phyloP scores from a whole-genome alignment of 768 basidiomycete genomes.

The Tremella yokohamensis region DNA sequence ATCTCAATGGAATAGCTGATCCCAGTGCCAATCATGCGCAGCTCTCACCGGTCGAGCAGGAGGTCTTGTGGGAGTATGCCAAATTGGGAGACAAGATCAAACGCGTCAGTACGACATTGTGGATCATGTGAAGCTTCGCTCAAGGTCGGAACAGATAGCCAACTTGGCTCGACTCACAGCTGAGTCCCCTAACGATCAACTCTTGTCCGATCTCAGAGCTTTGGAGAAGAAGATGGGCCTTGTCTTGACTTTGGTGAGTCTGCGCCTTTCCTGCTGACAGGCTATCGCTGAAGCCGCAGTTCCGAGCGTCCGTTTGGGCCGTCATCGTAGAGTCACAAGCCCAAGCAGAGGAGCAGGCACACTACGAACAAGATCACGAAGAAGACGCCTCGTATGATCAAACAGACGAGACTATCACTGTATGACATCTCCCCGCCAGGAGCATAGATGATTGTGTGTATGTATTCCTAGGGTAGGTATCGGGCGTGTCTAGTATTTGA shows the following conservation, averaged over 20 bases:
- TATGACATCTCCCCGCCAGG: no score
- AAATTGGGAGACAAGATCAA: constrained; percentile 78
- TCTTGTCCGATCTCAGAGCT: constrained; percentile 70
- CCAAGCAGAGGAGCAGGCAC: constrained; percentile 29
- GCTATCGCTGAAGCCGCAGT: constrained; percentile 55
- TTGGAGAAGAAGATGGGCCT: constrained; percentile 94
- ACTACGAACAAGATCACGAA: not conserved
- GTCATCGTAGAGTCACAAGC: constrained; percentile 60
- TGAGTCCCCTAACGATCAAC: constrained; percentile 70
- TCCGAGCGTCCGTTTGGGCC: constrained; percentile 94
- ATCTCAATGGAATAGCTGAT: not conserved
- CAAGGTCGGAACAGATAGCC: constrained; percentile 33
- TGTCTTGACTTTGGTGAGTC: constrained; percentile 78
- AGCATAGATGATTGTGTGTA: no score
- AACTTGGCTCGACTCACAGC: constrained; percentile 62
- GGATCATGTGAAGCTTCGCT: constrained; percentile 47
- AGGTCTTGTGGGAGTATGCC: constrained; percentile 89
- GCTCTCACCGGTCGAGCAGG: constrained; percentile 66
- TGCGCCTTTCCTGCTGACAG: not conserved
- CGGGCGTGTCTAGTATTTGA: constrained; percentile 50
- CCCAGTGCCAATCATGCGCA: constrained; percentile 61
- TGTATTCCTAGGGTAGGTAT: not conserved
- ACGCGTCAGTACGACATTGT: constrained; percentile 56
- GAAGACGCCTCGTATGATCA: constrained; percentile 1
- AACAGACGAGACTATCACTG: not conserved